Conservation (phyloP, 768 basidiomycete species). For the Phanerochaete carnosa region DNA sequence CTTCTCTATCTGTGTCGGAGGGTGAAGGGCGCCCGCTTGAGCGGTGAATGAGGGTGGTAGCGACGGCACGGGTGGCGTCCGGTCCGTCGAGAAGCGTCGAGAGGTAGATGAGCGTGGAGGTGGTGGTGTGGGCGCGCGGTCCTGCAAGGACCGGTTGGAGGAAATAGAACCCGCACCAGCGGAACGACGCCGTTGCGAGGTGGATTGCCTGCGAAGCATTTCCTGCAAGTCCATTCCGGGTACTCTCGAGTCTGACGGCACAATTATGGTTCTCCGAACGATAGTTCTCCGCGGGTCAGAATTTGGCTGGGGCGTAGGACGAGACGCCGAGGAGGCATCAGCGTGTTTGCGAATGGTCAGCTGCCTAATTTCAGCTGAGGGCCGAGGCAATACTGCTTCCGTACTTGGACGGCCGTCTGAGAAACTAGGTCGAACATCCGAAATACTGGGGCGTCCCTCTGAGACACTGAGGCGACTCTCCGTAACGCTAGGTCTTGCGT, state of each 20-base stretch:
- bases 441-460: slow-evolving; percentile 5
- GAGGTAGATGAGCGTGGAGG: slow-evolving; percentile 55
- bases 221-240: slow-evolving; percentile 56
- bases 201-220: slow-evolving; percentile 52
- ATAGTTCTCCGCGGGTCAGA: slow-evolving; percentile 39
- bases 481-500: neutral
- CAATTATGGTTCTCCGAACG: slow-evolving; percentile 77
- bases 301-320: slow-evolving; percentile 7
- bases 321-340: slow-evolving; percentile 9
- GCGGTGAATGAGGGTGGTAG: slow-evolving; percentile 50
- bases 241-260: slow-evolving; percentile 62
- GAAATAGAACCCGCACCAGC: slow-evolving; percentile 52
- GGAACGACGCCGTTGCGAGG: slow-evolving; percentile 53
- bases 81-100: slow-evolving; percentile 65
- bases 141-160: slow-evolving; percentile 74
- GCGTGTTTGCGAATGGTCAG: slow-evolving; percentile 13
- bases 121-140: slow-evolving; percentile 83
- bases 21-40: slow-evolving; percentile 33
- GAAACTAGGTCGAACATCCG: slow-evolving; percentile 12
- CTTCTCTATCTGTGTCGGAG: slow-evolving; percentile 51
- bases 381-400: slow-evolving; percentile 32
- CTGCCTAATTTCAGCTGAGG: slow-evolving; percentile 18
- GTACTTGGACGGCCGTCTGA: slow-evolving; percentile 25
- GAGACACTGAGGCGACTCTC: slow-evolving; percentile 8
- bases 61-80: slow-evolving; percentile 67